Evolutionary conservation across 2,329 filamentous ascomycete genomes (phyloP).

Genomic region (Colletotrichum tamarilloi): DNA sequence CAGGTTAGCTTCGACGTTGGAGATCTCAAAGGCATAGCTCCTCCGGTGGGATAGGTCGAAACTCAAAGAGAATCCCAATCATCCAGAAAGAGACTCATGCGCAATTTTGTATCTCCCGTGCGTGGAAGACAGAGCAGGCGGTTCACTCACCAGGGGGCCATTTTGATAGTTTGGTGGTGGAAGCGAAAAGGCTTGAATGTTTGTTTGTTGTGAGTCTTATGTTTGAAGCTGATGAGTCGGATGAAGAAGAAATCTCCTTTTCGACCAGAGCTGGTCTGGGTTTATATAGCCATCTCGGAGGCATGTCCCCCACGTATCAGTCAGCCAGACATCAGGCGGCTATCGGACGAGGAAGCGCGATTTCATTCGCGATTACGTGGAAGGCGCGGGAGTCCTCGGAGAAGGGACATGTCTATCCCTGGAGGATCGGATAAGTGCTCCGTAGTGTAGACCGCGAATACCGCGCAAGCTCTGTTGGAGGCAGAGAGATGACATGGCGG

Average conservation of each 20-base stretch:
- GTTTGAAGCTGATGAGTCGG: constrained; percentile 24
- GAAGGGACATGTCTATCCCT: not conserved
- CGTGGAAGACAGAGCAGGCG: not conserved
- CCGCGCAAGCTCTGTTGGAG: constrained; percentile 7
- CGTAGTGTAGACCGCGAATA: constrained; percentile 14
- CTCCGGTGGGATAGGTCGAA: not conserved
- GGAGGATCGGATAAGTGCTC: constrained; percentile 4
- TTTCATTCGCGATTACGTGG: constrained; percentile 28
- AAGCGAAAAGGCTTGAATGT: constrained; percentile 25
- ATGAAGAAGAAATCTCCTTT: not conserved
- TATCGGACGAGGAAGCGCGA: constrained; percentile 17
- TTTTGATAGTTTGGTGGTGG: constrained; percentile 27
- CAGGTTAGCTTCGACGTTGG: not conserved
- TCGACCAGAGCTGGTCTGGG: not conserved
- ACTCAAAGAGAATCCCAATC: not conserved
- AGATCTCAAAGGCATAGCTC: not conserved
- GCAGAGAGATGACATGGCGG: constrained; percentile 22
- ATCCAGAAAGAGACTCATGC: not conserved
- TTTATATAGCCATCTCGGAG: constrained; percentile 25
- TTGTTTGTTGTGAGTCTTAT: constrained; percentile 1
- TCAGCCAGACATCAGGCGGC: constrained; percentile 25
- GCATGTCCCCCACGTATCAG: constrained; percentile 13
- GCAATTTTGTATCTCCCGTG: not conserved
- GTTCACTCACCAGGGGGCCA: constrained; percentile 35
- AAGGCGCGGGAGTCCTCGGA: constrained; percentile 14